Percentiles rank a stretch among this genome's conserved stretches.
Conservation (phyloP, 495 filamentous ascomycete species). For the Rostrohypoxylon terebratum region DNA sequence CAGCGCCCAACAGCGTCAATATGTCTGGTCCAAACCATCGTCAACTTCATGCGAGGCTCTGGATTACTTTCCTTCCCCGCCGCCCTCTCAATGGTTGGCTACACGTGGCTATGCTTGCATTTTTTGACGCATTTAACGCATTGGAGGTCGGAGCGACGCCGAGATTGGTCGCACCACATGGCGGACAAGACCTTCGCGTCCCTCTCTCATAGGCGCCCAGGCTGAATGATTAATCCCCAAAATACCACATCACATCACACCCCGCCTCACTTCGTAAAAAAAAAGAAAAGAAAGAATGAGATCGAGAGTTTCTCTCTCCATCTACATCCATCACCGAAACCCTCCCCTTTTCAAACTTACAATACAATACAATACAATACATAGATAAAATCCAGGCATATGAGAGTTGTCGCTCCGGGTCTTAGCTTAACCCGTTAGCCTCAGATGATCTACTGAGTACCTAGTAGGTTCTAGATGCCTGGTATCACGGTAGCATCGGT, state of each 20-base stretch:
- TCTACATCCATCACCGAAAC: not conserved
- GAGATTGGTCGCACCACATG: slow-evolving; percentile 40
- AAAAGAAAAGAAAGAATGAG: slow-evolving; percentile 27
- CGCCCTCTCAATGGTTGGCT: slow-evolving; percentile 31
- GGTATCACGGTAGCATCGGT: slow-evolving; percentile 32
- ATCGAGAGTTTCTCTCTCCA: not conserved
- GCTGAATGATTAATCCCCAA: slow-evolving; percentile 29
- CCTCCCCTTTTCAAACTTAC: not conserved
- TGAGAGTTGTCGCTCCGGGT: not conserved
- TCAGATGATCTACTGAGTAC: not conserved
- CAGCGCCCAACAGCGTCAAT: not conserved
- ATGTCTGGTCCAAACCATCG: not conserved
- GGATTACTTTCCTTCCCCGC: not conserved
- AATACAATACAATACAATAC: no score
- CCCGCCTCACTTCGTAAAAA: slow-evolving; percentile 23
- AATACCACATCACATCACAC: slow-evolving; percentile 43
- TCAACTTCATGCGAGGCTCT: slow-evolving; percentile 21
- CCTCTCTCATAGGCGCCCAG: slow-evolving; percentile 38
- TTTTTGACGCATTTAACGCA: slow-evolving; percentile 4
- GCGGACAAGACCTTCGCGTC: slow-evolving; percentile 32
- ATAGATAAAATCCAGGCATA: not conserved
- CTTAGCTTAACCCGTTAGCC: not conserved
- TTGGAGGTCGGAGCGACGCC: slow-evolving; percentile 21
- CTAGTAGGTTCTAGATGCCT: slow-evolving; percentile 26
- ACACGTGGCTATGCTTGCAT: slow-evolving; percentile 42